Evolutionary conservation across 345 rosid genomes (phyloP).

Genomic region (Arabis hirsuta): DNA sequence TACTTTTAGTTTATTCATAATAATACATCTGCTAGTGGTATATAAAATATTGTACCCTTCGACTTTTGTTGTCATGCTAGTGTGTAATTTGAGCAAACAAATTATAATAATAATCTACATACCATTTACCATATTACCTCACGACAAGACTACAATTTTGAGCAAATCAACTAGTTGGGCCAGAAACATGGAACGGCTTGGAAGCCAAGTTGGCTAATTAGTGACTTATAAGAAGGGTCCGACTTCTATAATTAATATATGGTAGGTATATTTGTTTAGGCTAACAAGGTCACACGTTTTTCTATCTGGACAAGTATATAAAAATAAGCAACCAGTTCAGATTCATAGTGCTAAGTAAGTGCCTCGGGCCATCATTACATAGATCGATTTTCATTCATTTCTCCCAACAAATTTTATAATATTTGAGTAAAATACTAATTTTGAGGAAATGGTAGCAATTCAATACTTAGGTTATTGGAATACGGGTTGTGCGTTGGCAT

Average conservation of each 20-base stretch:
- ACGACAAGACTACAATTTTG: too few species aligned
- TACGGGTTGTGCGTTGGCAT: constrained; percentile 31
- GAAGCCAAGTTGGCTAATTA: background rate
- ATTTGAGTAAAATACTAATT: background rate
- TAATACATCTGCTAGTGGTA: too few species aligned
- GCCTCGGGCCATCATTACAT: constrained; percentile 15
- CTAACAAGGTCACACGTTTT: constrained; percentile 28
- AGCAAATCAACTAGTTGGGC: background rate
- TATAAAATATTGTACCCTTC: background rate
- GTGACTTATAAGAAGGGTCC: constrained; percentile 6
- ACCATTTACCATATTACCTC: too few species aligned
- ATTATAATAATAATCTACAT: too few species aligned
- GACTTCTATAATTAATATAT: background rate
- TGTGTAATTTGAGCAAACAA: background rate
- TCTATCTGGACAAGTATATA: constrained; percentile 15
- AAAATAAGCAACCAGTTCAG: constrained; percentile 11
- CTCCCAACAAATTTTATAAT: background rate
- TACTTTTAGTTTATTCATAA: background rate
- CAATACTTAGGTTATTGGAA: constrained; percentile 9
- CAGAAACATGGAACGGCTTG: background rate
- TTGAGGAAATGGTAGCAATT: background rate
- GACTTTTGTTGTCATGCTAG: background rate
- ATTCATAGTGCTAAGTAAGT: constrained; percentile 28
- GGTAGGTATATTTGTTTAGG: constrained; percentile 13
- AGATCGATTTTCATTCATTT: background rate